Evolutionary conservation across 1,284 basidiomycete genomes (phyloP).

Genomic region (Pseudozyma hubeiensis): DNA sequence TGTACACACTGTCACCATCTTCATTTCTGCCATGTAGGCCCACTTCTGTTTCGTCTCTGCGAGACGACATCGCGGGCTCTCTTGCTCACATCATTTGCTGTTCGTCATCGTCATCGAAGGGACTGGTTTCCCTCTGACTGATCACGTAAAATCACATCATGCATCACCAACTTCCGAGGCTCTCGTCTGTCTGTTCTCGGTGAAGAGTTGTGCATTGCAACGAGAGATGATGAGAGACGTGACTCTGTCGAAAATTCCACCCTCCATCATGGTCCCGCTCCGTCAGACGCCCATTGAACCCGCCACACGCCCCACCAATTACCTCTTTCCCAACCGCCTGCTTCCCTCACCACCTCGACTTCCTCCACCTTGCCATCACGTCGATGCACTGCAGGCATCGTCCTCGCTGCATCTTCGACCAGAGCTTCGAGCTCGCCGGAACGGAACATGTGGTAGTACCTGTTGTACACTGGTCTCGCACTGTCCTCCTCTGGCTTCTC

Average conservation of each 20-base stretch:
- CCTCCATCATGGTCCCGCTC: too few relatives aligned
- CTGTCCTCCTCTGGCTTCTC: conserved; percentile 2
- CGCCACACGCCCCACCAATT: conserved; percentile 69
- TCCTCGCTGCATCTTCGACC: conserved; percentile 51
- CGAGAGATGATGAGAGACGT: too few relatives aligned
- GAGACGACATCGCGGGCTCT: conserved; percentile 5
- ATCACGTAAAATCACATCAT: too few relatives aligned
- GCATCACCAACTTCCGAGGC: too few relatives aligned
- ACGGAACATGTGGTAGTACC: conserved; percentile 67
- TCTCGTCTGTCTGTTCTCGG: too few relatives aligned
- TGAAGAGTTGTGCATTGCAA: too few relatives aligned
- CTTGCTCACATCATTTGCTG: neutral
- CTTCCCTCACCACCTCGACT: conserved; percentile 45
- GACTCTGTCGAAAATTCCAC: too few relatives aligned
- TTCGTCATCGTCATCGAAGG: neutral
- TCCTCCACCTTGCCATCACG: neutral
- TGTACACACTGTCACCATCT: neutral
- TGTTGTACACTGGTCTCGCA: conserved; percentile 52
- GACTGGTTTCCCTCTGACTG: neutral
- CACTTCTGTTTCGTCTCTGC: neutral
- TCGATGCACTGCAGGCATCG: conserved; percentile 21
- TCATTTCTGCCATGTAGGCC: conserved; percentile 2
- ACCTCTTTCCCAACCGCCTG: conserved; percentile 65
- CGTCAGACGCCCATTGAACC: conserved; percentile 39
- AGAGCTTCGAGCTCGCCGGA: conserved; percentile 62